Base-by-base conservation (phyloP, 78 protist species). In the Dictyostelium capitatum region DNA sequence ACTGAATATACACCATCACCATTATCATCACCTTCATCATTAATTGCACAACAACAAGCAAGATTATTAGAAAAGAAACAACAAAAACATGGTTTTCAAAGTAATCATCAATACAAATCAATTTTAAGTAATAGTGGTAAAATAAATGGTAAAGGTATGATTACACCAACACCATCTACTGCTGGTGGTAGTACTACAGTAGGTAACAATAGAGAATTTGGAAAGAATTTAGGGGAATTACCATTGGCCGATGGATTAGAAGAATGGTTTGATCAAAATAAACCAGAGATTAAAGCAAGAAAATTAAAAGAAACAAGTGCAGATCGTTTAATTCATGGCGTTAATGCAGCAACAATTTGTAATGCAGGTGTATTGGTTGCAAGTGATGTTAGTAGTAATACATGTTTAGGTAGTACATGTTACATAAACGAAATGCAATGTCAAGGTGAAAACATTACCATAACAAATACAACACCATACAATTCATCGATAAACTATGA, bases 341-440 rank as follows among this genome's bases (percentile, higher is more conserved):
- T 28, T 32, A 37, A 69, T 41, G 25, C 37, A 19, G 77, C 50
- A 14, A n/a, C 57, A 11, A 11, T 74, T 74, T 77, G 82, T 53
- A 53, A 30, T 4, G 25, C 53, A 10, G 84, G 84, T 79, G 30
- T 57, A 14, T 5, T 79, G 20, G 20, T 12, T 17, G 28, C 14
- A 6, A 15, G 8, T 43, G 19, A 43, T 19, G 56, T 15, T 25
- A 20, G 9, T 0, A 15, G 20, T 6, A 59, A 79, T 43, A 59
- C 73, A 20, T 79, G 84, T 43, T 9, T 41, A 32, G 75, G 82
- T 77, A 46, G 14, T 53, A 32, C 17, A 46, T 85, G 92, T 75
- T 50, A 32, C 23, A 59, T 69, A 5, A 10, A 56, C 46, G 59
- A 57, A 62, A 46, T 85, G 83, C 43, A 54, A 25, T 85, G 92